Evolutionary conservation across 768 basidiomycete genomes (phyloP), one percentile per base, ranked within the genome.

Genomic region (Pleurotus ostreatus): DNA sequence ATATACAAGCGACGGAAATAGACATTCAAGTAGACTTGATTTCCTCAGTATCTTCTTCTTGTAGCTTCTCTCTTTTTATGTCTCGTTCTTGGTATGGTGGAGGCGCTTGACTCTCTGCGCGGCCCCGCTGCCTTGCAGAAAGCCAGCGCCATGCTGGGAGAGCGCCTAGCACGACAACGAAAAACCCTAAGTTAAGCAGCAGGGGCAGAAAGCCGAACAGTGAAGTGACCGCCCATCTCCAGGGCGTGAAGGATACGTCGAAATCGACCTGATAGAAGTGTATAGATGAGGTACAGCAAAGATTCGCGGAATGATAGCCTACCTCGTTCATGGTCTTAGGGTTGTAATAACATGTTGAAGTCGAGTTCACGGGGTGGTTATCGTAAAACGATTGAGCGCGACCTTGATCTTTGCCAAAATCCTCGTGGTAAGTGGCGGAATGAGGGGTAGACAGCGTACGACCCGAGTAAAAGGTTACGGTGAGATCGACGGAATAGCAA

Each of bases 201-300:
- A 62, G 18, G 2, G 62, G 62, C 0, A 63, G 46, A 15, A 63
- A 61, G 5, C 62, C 62, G 45, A 63, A 63, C 7, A 63, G 23
- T 2, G 62, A 22, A 11, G 60, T 58, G 41, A 63, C 55, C 2
- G 43, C 62, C 62, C 60, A 63, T 56, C 60, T 63, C 62, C 62
- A 63, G 6, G 46, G 18, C 7, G 62, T 63, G 20, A 59, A 56
- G 9, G 37, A 38, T 15, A 61, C 58, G 37, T 63, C 46, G 53
- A 59, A 58, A 3, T 38, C 34, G 30, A 59, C 54, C 58, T 59
- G 16, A 25, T 34, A 9, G 3, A 34, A 9, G 11, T 11, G 3
- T 11, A 12, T 6, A 5, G 0, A 40, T 7, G 25, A 38, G 18
- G 47, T 3, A 51, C 25, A 39, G 57, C 43, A 43, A 41, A 37